Conservation (phyloP, 805 yeast genomes). For the Kluyveromyces nonfermentans region DNA sequence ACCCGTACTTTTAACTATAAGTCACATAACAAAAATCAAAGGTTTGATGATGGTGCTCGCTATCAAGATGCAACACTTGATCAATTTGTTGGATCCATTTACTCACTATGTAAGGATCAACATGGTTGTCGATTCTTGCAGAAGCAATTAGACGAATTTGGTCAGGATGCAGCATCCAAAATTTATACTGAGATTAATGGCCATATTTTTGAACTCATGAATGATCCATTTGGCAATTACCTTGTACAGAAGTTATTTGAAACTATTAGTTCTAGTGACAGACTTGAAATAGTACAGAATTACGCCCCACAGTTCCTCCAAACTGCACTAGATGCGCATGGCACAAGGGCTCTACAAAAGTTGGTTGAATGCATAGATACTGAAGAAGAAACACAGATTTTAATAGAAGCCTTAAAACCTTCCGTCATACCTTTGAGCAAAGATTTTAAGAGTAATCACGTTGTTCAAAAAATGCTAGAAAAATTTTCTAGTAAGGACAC, state of each 20-base stretch:
- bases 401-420: constrained; percentile 50
- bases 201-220: constrained; percentile 81
- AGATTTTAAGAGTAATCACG: constrained; percentile 94
- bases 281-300: constrained; percentile 56
- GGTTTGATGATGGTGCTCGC: constrained; percentile 57
- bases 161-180: constrained; percentile 53
- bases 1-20: constrained; percentile 3
- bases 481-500: constrained; percentile 56
- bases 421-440: constrained; percentile 74
- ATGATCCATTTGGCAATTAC: constrained; percentile 95
- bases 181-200: constrained; percentile 74
- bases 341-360: constrained; percentile 91
- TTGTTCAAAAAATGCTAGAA: constrained; percentile 84
- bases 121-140: constrained; percentile 94
- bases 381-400: constrained; percentile 58
- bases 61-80: constrained; percentile 57
- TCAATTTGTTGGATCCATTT: constrained; percentile 66
- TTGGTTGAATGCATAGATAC: constrained; percentile 73
- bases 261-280: constrained; percentile 57
- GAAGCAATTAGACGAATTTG: constrained; percentile 64
- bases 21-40: background rate
- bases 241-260: constrained; percentile 85
- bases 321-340: constrained; percentile 88
- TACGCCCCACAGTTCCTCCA: constrained; percentile 67
- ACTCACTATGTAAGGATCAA: constrained; percentile 83